Base-by-base conservation (phyloP, 768 basidiomycete species). In the Boletus eberwhitei region DNA sequence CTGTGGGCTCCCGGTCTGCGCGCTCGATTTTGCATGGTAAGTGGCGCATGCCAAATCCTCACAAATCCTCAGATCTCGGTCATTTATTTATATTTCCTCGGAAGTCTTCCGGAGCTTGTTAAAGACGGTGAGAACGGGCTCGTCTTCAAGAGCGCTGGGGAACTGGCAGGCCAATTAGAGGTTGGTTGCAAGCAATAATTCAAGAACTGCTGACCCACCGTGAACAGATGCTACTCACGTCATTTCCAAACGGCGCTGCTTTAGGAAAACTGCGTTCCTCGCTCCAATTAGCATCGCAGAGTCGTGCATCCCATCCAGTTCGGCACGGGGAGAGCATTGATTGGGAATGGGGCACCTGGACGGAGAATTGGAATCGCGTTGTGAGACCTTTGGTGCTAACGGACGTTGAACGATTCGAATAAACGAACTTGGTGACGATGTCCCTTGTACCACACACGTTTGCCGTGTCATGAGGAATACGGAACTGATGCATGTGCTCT, bases 1-100 rank as follows among this genome's bases (percentile, higher is more conserved):
- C 5, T 98, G 95, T 62, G 88, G 88, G 5, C 76, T 98, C 52
- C 96, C 96, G 0, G 97, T 98, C 8, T 89, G 95, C 57, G 95
- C 97, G 0, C 78, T 93, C 4, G 78, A 86, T 46, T 99, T 96
- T 65, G 73, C 78, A 39, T 96, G 92, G 94, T 95, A 57, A n/a
- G 82, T 61, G 13, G 29, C 31, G 31, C 54, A 16, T 29, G 46
- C 21, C n/a, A 38, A 50, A 40, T 50, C 21, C 9, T 8, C n/a
- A 26, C n/a, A 38, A 50, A 40, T 50, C 21, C 9, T 8, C n/a
- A 26, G 24, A n/a, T 14, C 48, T 47, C 52, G 37, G 37, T 19
- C 42, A 48, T 32, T 58, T 52, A 44, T 43, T 48, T 32, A 50
- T 50, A 42, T 53, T 32, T 39, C 19, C 19, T 54, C 13, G 35